phyloP scores from a whole-genome alignment of 176 grass and related monocot genomes.

The Puya raimondii region DNA sequence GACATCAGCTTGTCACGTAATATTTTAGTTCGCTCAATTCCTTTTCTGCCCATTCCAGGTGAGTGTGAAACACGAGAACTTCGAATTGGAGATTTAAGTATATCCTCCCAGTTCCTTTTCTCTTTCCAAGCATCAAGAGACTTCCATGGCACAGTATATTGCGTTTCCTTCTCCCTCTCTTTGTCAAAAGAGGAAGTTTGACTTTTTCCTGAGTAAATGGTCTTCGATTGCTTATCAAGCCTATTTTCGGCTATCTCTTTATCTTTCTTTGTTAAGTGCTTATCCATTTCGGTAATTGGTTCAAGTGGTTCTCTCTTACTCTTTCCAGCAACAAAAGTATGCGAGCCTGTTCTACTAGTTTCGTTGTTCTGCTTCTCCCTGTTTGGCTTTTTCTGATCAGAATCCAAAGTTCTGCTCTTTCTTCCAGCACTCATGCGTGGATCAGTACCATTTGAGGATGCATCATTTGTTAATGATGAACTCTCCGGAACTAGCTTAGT shows the following conservation, averaged over 20 bases:
- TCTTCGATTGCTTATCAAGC: constrained; percentile 36
- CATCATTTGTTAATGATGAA: constrained; percentile 29
- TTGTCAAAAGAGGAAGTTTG: constrained; percentile 37
- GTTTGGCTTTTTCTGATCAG: constrained; percentile 9
- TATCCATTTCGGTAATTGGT: constrained; percentile 66
- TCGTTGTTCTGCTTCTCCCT: constrained; percentile 34
- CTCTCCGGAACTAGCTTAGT: constrained; percentile 30
- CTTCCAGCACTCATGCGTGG: constrained; percentile 15
- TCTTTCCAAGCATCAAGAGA: constrained; percentile 98
- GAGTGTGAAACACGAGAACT: constrained; percentile 70
- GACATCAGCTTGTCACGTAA: constrained; percentile 97
- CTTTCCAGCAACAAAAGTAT: constrained; percentile 35
- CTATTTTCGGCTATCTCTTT: constrained; percentile 57
- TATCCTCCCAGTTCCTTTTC: constrained; percentile 98
- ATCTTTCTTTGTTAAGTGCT: constrained; percentile 49
- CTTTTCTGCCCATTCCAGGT: constrained; percentile 73
- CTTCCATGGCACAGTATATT: constrained; percentile 56
- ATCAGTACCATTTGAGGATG: constrained; percentile 18
- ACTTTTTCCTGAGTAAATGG: constrained; percentile 37
- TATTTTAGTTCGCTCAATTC: constrained; percentile 68
- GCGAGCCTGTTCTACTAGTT: constrained; percentile 29
- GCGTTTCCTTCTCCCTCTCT: constrained; percentile 39
- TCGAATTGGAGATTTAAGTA: constrained; percentile 80
- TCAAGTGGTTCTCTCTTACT: constrained; percentile 66
- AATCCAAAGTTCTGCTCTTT: constrained; percentile 9